These are phyloP conservation scores for Xylariaceae sp. DNA, from an alignment of 2,329 filamentous ascomycete genomes.

Conservation along the genomic window DNA sequence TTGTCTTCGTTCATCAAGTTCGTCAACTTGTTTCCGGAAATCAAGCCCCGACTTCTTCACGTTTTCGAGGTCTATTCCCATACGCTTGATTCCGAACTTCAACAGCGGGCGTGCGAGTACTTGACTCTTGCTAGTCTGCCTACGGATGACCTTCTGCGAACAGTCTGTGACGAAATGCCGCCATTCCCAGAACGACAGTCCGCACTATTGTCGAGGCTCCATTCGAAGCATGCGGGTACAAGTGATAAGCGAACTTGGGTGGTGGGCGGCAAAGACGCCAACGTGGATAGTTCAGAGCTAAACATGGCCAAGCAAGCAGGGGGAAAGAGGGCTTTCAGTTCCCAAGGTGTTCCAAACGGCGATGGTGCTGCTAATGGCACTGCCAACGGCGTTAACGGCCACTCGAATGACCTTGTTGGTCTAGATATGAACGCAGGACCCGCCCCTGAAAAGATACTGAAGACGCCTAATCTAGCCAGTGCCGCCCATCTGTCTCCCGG, in stretches of 20 bases:
- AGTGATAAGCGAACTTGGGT: slow-evolving; percentile 97
- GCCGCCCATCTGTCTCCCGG: slow-evolving; percentile 89
- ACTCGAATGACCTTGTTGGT: slow-evolving; percentile 66
- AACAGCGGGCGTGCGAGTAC: slow-evolving; percentile 95
- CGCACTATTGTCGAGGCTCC: slow-evolving; percentile 81
- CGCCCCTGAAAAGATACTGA: slow-evolving; percentile 52
- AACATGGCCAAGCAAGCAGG: slow-evolving; percentile 74
- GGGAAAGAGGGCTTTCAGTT: slow-evolving; percentile 80
- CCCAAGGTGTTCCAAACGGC: slow-evolving; percentile 46
- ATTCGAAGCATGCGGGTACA: slow-evolving; percentile 88
- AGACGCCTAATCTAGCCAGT: slow-evolving; percentile 79
- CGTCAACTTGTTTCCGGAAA: slow-evolving; percentile 96
- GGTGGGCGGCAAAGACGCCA: slow-evolving; percentile 93
- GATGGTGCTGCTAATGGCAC: slow-evolving; percentile 40
- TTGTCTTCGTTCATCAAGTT: slow-evolving; percentile 96
- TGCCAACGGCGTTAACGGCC: slow-evolving; percentile 47
- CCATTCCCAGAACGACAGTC: slow-evolving; percentile 94
- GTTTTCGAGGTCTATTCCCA: slow-evolving; percentile 92
- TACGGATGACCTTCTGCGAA: slow-evolving; percentile 85
- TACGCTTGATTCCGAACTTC: slow-evolving; percentile 88
- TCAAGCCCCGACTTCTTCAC: slow-evolving; percentile 88
- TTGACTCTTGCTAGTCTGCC: slow-evolving; percentile 77
- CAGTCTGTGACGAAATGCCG: slow-evolving; percentile 97
- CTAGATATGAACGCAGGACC: slow-evolving; percentile 67
- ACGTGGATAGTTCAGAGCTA: slow-evolving; percentile 73